Percentiles rank a stretch among this genome's conserved stretches.
Evolutionary conservation across 2,329 filamentous ascomycete genomes (phyloP).

Genomic region (Lachnellula cervina): DNA sequence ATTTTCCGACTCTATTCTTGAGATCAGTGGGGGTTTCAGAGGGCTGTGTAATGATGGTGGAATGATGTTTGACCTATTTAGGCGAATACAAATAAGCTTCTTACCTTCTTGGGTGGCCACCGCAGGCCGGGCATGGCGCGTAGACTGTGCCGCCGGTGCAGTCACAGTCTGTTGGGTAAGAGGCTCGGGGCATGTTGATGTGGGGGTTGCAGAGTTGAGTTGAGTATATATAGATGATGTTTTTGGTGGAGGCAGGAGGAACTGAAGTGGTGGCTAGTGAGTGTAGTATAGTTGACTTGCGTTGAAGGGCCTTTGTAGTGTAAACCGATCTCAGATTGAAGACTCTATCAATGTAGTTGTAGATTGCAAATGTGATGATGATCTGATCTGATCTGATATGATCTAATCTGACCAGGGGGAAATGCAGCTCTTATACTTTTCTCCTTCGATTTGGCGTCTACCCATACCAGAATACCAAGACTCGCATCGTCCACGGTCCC

Average conservation of each 20-base stretch:
- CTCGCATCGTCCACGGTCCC: not conserved
- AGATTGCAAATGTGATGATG: not conserved
- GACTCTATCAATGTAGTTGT: not conserved
- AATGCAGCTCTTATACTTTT: not conserved
- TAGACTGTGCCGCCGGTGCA: not conserved
- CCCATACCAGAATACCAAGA: not conserved
- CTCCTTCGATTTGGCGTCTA: not conserved
- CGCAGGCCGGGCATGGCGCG: not conserved
- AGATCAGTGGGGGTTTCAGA: not conserved
- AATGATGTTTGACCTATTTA: not conserved
- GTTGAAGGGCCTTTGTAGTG: not conserved
- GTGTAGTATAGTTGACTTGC: not conserved
- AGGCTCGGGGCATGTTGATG: not conserved
- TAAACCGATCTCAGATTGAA: not conserved
- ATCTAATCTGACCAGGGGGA: not conserved
- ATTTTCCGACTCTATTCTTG: not conserved
- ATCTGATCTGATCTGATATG: not conserved
- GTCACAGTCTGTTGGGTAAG: not conserved
- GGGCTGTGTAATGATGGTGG: not conserved
- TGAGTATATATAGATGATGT: not conserved
- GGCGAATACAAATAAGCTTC: not conserved
- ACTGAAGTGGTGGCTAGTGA: not conserved
- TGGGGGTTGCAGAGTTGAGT: not conserved
- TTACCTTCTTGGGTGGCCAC: slow-evolving; percentile 4
- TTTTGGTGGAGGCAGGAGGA: not conserved